Percentiles rank a stretch among this genome's conserved stretches.
These are phyloP conservation scores for Penicillium ochrochloron DNA, from an alignment of 495 filamentous ascomycete species.

Conservation along the genomic window DNA sequence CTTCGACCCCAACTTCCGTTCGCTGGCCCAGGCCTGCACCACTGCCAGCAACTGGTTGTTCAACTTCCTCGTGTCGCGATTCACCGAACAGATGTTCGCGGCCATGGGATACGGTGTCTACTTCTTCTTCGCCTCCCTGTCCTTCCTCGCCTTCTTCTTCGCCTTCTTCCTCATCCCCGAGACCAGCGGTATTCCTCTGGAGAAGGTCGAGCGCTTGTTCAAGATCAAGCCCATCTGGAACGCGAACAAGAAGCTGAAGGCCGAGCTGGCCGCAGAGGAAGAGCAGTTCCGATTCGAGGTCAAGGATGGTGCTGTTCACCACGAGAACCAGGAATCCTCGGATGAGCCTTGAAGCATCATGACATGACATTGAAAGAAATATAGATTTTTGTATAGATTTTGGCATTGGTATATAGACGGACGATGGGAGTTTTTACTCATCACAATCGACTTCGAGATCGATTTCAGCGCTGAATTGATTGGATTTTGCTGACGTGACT, in stretches of 20 bases:
- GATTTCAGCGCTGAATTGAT: slow-evolving; percentile 1
- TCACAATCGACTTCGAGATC: not conserved
- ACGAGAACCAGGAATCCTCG: slow-evolving; percentile 18
- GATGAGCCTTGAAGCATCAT: slow-evolving; percentile 6
- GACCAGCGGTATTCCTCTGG: slow-evolving; percentile 62
- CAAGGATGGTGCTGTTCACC: slow-evolving; percentile 37
- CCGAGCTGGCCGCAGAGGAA: slow-evolving; percentile 52
- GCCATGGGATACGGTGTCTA: slow-evolving; percentile 74
- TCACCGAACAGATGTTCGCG: slow-evolving; percentile 77
- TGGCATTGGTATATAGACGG: not conserved
- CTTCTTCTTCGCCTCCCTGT: slow-evolving; percentile 77
- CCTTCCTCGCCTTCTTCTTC: slow-evolving; percentile 69
- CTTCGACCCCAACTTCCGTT: slow-evolving; percentile 65
- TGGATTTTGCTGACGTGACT: not conserved
- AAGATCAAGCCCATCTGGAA: slow-evolving; percentile 57
- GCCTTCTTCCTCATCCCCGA: slow-evolving; percentile 71
- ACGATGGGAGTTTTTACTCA: not conserved
- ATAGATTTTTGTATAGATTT: slow-evolving; percentile 7
- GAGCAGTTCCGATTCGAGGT: slow-evolving; percentile 57
- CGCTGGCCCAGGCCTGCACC: slow-evolving; percentile 69
- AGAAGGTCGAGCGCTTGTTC: slow-evolving; percentile 62
- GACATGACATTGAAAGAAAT: slow-evolving; percentile 2
- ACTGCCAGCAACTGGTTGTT: slow-evolving; percentile 76
- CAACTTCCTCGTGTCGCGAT: slow-evolving; percentile 75
- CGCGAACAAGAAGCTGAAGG: slow-evolving; percentile 57